Evolutionary conservation across 768 basidiomycete species (phyloP).

Genomic region (Rubroboletus pulcherrimus): DNA sequence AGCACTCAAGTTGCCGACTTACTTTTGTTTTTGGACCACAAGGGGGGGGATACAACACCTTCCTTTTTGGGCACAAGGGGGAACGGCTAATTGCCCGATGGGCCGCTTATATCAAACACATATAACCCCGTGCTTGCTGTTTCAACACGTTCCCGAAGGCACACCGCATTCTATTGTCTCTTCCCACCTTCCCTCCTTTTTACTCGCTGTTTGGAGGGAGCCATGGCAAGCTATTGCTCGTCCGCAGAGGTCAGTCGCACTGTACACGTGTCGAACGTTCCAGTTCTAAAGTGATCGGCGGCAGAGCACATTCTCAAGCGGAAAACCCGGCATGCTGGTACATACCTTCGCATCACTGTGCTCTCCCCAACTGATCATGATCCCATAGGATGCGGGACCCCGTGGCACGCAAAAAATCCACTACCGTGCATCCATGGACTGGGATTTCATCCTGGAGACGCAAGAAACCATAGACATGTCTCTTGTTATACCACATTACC

Average conservation of each 20-base stretch:
- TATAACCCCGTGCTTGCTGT: slow-evolving; percentile 14
- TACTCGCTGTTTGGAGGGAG: slow-evolving; percentile 1
- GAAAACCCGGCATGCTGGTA: slow-evolving; percentile 18
- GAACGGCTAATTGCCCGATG: slow-evolving; percentile 4
- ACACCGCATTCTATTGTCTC: background rate
- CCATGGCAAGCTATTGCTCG: slow-evolving; percentile 27
- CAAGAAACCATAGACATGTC: slow-evolving; percentile 56
- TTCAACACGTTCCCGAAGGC: slow-evolving; percentile 5
- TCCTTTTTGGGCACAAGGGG: slow-evolving; percentile 31
- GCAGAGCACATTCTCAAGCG: slow-evolving; percentile 25
- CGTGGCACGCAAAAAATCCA: slow-evolving; percentile 60
- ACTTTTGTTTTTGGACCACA: slow-evolving; percentile 26
- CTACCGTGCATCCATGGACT: slow-evolving; percentile 55
- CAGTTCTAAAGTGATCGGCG: slow-evolving; percentile 7
- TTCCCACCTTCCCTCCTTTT: background rate
- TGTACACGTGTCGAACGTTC: background rate
- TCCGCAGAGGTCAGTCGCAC: slow-evolving; percentile 26
- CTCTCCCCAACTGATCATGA: background rate
- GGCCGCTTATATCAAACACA: slow-evolving; percentile 6
- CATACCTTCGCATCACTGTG: background rate
- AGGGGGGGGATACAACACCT: slow-evolving; percentile 26
- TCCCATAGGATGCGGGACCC: slow-evolving; percentile 28
- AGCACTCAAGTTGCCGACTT: slow-evolving; percentile 10
- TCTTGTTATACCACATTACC: slow-evolving; percentile 73
- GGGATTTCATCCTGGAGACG: slow-evolving; percentile 64